These are phyloP conservation scores for Pseudogymnoascus sp. DNA, from an alignment of 2,329 filamentous ascomycete genomes.

Conservation along the genomic window DNA sequence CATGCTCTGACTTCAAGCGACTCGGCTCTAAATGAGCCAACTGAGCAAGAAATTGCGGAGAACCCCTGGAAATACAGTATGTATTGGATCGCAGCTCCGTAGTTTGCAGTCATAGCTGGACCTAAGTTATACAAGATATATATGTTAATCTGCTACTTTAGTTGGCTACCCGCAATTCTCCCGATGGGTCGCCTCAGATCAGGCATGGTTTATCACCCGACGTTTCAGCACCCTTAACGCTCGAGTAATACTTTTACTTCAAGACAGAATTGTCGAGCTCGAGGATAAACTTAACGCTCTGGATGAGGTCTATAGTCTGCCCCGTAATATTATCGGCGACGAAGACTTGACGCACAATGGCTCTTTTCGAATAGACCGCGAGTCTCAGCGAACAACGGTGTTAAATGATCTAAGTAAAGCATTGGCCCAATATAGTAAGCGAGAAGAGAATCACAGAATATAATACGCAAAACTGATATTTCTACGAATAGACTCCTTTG, in stretches of 20 bases:
- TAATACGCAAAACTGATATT: not conserved
- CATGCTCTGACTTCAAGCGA: not conserved
- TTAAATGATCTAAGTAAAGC: not conserved
- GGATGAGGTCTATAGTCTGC: not conserved
- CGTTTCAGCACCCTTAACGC: constrained; percentile 9
- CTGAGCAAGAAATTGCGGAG: not conserved
- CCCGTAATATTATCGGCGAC: too few species aligned
- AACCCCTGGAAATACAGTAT: not conserved
- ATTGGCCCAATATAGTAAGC: not conserved
- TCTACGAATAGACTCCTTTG: not conserved
- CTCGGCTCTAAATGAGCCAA: not conserved
- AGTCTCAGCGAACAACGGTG: not conserved
- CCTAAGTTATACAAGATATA: not conserved
- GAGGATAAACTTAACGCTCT: not conserved
- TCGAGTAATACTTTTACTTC: constrained; percentile 9
- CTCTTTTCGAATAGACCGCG: constrained; percentile 8
- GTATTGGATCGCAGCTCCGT: not conserved
- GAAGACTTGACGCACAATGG: constrained; percentile 9
- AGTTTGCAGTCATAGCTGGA: not conserved
- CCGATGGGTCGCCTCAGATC: constrained; percentile 10
- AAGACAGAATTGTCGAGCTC: constrained; percentile 11
- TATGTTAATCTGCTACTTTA: not conserved
- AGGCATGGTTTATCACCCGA: constrained; percentile 12
- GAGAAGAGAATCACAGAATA: not conserved
- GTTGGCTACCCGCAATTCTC: not conserved